These are phyloP conservation scores for Phytophthora sansomeana DNA, from an alignment of 352 stramenopile genomes.

Conservation along the genomic window DNA sequence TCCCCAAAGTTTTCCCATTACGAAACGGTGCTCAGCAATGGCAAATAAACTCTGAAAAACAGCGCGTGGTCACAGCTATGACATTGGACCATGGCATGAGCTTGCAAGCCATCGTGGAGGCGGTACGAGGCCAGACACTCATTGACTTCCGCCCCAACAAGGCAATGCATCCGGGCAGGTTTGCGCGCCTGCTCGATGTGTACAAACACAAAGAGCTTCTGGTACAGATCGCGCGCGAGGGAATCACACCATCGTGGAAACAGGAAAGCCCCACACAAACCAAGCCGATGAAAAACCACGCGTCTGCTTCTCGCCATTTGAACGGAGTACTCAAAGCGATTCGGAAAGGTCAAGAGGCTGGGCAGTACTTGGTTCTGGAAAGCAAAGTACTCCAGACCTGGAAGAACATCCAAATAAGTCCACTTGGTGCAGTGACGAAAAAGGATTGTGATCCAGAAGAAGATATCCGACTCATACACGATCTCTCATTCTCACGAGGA, in stretches of 20 bases:
- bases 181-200: background rate
- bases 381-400: background rate
- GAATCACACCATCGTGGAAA: background rate
- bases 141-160: background rate
- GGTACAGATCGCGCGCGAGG: background rate
- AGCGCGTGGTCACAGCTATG: background rate
- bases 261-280: background rate
- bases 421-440: background rate
- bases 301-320: background rate
- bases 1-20: background rate
- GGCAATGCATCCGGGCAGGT: background rate
- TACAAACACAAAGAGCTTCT: background rate
- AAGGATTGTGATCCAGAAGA: background rate
- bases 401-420: background rate
- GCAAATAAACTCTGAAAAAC: background rate
- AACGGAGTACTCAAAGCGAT: background rate
- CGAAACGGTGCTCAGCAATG: background rate
- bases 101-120: background rate
- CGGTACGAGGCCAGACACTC: background rate
- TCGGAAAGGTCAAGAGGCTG: background rate
- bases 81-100: background rate
- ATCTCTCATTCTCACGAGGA: background rate
- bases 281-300: background rate
- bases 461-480: background rate
- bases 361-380: background rate